Base-by-base conservation (phyloP, 257 asterid species). In the Cynanchum wilfordii region DNA sequence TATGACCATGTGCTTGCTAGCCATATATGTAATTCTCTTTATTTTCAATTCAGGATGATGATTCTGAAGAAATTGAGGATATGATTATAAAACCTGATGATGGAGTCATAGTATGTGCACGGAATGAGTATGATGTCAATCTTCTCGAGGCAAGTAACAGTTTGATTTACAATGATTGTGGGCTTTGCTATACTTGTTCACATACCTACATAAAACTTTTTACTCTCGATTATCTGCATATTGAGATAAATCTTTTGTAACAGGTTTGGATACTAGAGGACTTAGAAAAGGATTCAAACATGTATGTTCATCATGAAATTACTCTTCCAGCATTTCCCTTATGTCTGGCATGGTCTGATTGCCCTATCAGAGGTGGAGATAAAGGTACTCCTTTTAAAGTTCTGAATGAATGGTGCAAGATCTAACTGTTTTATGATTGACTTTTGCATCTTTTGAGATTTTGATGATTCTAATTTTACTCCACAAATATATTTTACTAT, bases 331-430 rank as follows among this genome's bases (percentile, higher is more conserved):
- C 93, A 56, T 90, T 89, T 85, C 94, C 97, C n/a, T 89, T 92
- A 10, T 89, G 99, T 85, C 85, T 91, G 29, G 92, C 98, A 27
- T 95, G 98, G 99, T 90, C 89, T 73, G 95, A 90, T 84, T 95
- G 91, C 70, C 96, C 96, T 16, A 75, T 89, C 36, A 88, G 90
- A 38, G 42, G 6, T 38, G 42, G 0, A 1, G 42, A 38, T 2
- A 38, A 38, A 38, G 42, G 42, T 38, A 38, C 24, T 68, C 16
- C 56, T 22, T 20, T 58, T 27, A 20, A 19, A 10, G 5, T 68
- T 50, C 44, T 5, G 24, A 47, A 1, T 4, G 7, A n/a, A n/a
- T n/a, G 24, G 42, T 58, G 47, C 56, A 10, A 68, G 57, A 68
- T 49, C 40, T 29, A n/a, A 6, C 62, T 69, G 42, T 30, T 17